Percentiles rank a stretch among this genome's conserved stretches.
Evolutionary conservation across 2,329 filamentous ascomycete species (phyloP).

Genomic region (Cladosporium sphaerospermum): DNA sequence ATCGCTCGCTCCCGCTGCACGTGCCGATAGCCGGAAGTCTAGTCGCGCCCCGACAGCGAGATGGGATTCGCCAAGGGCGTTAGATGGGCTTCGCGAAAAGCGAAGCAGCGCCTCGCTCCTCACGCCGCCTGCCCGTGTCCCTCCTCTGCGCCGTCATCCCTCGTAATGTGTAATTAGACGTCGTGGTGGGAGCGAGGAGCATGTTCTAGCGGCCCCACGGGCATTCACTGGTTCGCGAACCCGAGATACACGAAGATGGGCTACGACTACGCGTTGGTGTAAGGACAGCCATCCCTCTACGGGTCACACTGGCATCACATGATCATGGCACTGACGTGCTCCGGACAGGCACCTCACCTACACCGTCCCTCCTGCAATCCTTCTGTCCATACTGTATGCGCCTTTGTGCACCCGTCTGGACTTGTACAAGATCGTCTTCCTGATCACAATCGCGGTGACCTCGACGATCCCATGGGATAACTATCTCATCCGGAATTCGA

Average conservation of each 20-base stretch:
- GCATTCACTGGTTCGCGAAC: neutral
- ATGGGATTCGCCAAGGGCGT: neutral
- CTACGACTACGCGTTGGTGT: constrained; percentile 58
- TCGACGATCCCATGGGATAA: constrained; percentile 73
- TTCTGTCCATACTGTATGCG: constrained; percentile 53
- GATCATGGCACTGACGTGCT: neutral
- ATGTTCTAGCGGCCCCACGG: neutral
- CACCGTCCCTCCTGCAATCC: constrained; percentile 57
- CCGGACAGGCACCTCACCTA: constrained; percentile 57
- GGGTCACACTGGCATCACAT: constrained; percentile 4
- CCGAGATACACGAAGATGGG: constrained; percentile 39
- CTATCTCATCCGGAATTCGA: constrained; percentile 59
- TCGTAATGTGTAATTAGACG: constrained; percentile 1
- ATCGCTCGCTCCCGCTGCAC: neutral
- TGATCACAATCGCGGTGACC: constrained; percentile 57
- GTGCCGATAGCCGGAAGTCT: constrained; percentile 2
- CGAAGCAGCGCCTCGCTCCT: neutral
- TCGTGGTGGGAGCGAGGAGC: constrained; percentile 1
- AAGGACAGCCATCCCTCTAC: constrained; percentile 30
- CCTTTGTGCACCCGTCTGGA: constrained; percentile 59
- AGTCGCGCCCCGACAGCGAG: neutral
- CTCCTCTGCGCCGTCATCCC: neutral
- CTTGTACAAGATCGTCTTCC: constrained; percentile 54
- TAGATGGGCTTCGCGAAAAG: constrained; percentile 1
- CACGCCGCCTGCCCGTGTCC: neutral